These are phyloP conservation scores for Trichomonas vaginalis DNA, from an alignment of 208 protist genomes.

Conservation along the genomic window DNA sequence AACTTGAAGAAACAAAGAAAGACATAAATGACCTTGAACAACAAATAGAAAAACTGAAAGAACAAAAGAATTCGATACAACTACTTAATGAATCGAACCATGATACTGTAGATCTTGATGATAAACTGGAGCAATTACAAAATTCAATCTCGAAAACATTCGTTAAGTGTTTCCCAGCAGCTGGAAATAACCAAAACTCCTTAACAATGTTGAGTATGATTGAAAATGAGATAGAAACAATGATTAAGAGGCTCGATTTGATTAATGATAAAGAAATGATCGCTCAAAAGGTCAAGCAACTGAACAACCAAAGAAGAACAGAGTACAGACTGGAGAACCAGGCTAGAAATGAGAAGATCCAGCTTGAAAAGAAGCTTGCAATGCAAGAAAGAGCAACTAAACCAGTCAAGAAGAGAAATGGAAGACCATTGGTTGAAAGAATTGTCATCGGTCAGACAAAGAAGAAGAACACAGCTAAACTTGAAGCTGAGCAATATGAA, in stretches of 20 bases:
- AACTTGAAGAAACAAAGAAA: neutral
- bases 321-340: neutral
- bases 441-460: neutral
- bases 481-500: neutral
- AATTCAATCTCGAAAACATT: neutral
- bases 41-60: neutral
- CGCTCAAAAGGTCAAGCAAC: neutral
- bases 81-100: neutral
- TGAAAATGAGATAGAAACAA: neutral
- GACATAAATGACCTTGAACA: neutral
- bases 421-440: neutral
- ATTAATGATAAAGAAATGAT: neutral
- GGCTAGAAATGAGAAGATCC: neutral
- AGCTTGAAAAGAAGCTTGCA: neutral
- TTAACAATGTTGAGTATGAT: neutral
- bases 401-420: neutral
- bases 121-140: neutral
- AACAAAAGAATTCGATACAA: neutral
- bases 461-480: neutral
- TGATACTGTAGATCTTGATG: neutral
- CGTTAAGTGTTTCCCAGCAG: neutral
- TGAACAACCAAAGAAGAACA: neutral
- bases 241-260: neutral
- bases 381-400: conserved; percentile 9
- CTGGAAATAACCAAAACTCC: neutral